A percentile compares a stretch with the other conserved stretches of the same genome.
Evolutionary conservation across 2,329 filamentous ascomycete genomes (phyloP).

Genomic region (Colletotrichum coccodes): DNA sequence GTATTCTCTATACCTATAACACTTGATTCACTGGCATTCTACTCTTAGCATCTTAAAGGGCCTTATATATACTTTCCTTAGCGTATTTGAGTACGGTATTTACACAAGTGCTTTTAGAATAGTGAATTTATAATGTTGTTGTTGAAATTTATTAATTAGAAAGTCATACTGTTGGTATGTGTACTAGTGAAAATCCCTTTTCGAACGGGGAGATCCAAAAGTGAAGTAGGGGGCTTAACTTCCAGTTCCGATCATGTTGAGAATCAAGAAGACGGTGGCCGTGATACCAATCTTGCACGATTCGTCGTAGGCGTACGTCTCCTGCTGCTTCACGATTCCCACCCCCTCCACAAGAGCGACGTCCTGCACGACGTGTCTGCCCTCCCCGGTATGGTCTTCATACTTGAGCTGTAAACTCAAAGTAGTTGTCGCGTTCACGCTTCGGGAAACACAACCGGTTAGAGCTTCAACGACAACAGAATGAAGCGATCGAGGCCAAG

Average conservation of each 20-base stretch:
- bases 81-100: no score
- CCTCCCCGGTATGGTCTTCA: conserved; percentile 17
- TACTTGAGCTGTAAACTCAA: conserved; percentile 21
- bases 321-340: conserved; percentile 32
- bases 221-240: no score
- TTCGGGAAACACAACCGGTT: not conserved
- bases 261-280: conserved; percentile 63
- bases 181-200: no score
- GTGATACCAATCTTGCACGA: conserved; percentile 62
- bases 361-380: not conserved
- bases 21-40: no score
- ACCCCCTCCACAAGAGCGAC: not conserved
- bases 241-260: conserved; percentile 69
- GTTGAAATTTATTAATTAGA: no score
- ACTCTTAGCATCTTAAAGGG: no score
- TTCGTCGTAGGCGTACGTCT: conserved; percentile 50
- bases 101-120: no score
- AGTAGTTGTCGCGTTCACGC: not conserved
- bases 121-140: no score
- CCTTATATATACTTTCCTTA: no score
- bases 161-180: no score
- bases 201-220: no score
- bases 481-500: not conserved
- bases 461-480: not conserved
- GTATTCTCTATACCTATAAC: no score